phyloP scores from a whole-genome alignment of 768 basidiomycete species.

The Steccherinum ochraceum region DNA sequence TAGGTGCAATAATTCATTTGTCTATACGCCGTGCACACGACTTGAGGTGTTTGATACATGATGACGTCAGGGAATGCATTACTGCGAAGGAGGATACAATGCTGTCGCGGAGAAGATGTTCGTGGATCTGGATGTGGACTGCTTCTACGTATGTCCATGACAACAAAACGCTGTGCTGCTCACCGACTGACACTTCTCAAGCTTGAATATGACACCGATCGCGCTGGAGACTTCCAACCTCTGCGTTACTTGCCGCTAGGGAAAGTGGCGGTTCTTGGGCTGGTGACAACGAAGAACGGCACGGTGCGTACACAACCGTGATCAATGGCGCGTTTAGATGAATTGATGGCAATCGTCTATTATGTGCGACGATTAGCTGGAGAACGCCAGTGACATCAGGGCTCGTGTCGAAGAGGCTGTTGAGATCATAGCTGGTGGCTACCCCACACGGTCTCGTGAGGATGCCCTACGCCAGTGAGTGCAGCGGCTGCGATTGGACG shows the following conservation, averaged over 20 bases:
- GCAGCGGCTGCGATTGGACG: no score
- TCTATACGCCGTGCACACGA: conserved; percentile 2
- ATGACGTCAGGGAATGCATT: conserved; percentile 39
- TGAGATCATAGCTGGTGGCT: conserved; percentile 29
- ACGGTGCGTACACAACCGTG: conserved; percentile 20
- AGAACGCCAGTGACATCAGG: conserved; percentile 31
- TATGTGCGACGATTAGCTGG: conserved; percentile 23
- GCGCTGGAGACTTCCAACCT: conserved; percentile 50
- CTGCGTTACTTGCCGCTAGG: conserved; percentile 42
- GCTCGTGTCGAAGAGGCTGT: conserved; percentile 37
- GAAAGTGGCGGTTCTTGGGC: conserved; percentile 36
- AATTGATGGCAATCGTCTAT: neutral
- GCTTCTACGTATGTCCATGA: conserved; percentile 27
- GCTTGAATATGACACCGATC: conserved; percentile 61
- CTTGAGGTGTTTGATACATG: conserved; percentile 32
- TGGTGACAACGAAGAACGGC: conserved; percentile 38
- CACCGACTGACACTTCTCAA: conserved; percentile 7
- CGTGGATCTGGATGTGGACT: conserved; percentile 51
- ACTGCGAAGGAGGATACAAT: conserved; percentile 52
- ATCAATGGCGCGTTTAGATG: no score
- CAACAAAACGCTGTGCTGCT: neutral
- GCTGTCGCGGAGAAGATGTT: conserved; percentile 49
- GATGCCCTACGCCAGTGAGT: conserved; percentile 34
- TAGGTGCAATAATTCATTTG: conserved; percentile 1
- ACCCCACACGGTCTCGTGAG: conserved; percentile 25